Evolutionary conservation across 1,139 yeast species (phyloP), one percentile per base, ranked within the genome.

Genomic region (Suhomyces terraborum): DNA sequence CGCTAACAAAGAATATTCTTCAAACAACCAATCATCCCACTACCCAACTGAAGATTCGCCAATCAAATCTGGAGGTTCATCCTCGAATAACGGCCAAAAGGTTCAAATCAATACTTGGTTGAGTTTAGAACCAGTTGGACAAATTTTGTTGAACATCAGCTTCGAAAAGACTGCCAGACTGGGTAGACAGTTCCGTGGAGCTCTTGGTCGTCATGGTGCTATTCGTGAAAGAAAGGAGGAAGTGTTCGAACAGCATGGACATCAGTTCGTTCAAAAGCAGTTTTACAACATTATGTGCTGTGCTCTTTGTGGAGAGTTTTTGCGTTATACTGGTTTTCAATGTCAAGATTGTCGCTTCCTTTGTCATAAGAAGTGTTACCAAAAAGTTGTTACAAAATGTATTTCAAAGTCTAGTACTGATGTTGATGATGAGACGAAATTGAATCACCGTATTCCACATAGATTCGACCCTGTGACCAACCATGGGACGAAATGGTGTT

Each of bases 401-500:
- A 89, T 93, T 49, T 88, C 96, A 10, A 88, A 86, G 59, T 83
- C 96, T 10, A 81, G 88, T 50, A 79, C 87, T n/a, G 96, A 88
- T 53, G 69, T 79, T 35, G 95, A 85, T 60, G 95, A 86, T 58
- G 98, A 89, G 58, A 87, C 94, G 39, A 89, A 88, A 62, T 79
- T 93, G 62, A 93, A 93, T 57, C 98, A 93, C 61, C 87, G 95
- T 52, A 93, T 93, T 53, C 98, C 98, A 29, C 98, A 93, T 62
- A 81, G 97, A 59, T 91, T 91, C 61, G 96, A 88, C 51, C 91
- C 94, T 18, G 79, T 83, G 22, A 79, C 95, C 16, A 93, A 93
- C 59, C 85, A 91, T 67, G 95, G 97, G 54, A 95, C 98, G 5
- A 91, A 91, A 59, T 93, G 98, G 98, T 93, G 98, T 66, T 93